phyloP scores from a whole-genome alignment of 257 asterid genomes.

The Linderniella brevidens region DNA sequence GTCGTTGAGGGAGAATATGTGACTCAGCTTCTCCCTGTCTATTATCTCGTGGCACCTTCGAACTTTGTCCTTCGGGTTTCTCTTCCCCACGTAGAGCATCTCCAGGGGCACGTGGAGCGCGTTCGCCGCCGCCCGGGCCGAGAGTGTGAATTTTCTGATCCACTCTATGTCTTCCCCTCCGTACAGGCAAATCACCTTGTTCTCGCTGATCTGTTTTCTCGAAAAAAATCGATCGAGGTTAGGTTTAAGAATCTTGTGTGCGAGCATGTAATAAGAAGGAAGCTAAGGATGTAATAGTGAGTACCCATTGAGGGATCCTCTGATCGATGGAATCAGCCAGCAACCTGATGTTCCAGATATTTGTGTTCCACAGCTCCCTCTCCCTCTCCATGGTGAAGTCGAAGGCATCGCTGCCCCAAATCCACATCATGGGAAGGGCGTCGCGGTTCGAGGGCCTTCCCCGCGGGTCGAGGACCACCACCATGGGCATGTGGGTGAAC shows the following conservation, averaged over 20 bases:
- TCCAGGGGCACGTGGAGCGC: constrained; percentile 34
- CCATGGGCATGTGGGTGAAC: constrained; percentile 53
- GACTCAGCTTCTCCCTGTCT: constrained; percentile 39
- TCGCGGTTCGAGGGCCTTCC: constrained; percentile 50
- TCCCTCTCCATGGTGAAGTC: constrained; percentile 60
- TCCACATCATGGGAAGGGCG: constrained; percentile 89
- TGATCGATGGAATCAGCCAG: constrained; percentile 54
- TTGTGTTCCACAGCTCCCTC: constrained; percentile 48
- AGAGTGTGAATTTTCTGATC: constrained; percentile 49
- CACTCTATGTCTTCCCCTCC: constrained; percentile 89
- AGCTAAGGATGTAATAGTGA: not conserved
- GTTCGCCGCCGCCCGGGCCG: constrained; percentile 22
- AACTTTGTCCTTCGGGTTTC: constrained; percentile 49
- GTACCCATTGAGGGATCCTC: constrained; percentile 56
- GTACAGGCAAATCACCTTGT: constrained; percentile 56
- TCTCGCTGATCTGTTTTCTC: constrained; percentile 23
- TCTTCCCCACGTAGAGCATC: constrained; percentile 76
- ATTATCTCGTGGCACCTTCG: constrained; percentile 44
- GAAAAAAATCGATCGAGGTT: not conserved
- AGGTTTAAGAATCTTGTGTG: not conserved
- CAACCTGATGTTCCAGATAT: constrained; percentile 47
- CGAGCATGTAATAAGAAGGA: not conserved
- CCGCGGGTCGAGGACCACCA: constrained; percentile 70
- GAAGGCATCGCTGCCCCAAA: constrained; percentile 74
- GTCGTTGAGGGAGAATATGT: constrained; percentile 25